A percentile compares a stretch with the other conserved stretches of the same genome.
Conservation (phyloP, 257 asterid genomes). For the Solanum ahanhuiri region DNA sequence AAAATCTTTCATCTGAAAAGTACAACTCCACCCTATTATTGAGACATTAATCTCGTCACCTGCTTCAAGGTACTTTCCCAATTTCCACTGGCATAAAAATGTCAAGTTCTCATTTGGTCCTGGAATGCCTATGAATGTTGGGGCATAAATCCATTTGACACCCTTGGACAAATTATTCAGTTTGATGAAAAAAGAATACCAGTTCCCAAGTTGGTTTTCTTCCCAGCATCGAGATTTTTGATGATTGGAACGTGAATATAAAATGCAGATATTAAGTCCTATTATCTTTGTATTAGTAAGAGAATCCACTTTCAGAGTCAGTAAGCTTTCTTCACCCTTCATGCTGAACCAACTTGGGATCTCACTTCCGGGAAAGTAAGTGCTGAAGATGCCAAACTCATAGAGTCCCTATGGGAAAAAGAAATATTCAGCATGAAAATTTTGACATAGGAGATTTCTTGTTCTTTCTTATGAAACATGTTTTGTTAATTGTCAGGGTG, state of each 20-base stretch:
- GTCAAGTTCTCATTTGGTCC: constrained; percentile 1
- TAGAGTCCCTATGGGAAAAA: not conserved
- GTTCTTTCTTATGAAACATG: not conserved
- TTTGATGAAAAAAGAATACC: not conserved
- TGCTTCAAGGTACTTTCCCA: not conserved
- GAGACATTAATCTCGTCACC: constrained; percentile 1
- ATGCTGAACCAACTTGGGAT: not conserved
- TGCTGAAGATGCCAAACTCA: constrained; percentile 9
- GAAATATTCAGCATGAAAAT: not conserved
- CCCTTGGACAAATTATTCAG: not conserved
- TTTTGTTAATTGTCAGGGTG: not conserved
- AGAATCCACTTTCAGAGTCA: constrained; percentile 1
- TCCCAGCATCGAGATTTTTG: not conserved
- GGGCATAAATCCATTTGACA: constrained; percentile 1
- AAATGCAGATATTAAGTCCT: not conserved
- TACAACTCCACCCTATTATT: not conserved
- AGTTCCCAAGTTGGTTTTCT: not conserved
- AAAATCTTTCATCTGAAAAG: not conserved
- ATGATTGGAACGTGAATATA: not conserved
- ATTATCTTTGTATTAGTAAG: not conserved
- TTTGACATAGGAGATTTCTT: not conserved
- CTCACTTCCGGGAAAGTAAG: constrained; percentile 1
- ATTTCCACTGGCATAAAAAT: constrained; percentile 6
- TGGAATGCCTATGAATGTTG: constrained; percentile 11
- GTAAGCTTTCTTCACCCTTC: not conserved